Base-by-base conservation (phyloP, 2,329 filamentous ascomycete species). In the Beauveria bassiana region DNA sequence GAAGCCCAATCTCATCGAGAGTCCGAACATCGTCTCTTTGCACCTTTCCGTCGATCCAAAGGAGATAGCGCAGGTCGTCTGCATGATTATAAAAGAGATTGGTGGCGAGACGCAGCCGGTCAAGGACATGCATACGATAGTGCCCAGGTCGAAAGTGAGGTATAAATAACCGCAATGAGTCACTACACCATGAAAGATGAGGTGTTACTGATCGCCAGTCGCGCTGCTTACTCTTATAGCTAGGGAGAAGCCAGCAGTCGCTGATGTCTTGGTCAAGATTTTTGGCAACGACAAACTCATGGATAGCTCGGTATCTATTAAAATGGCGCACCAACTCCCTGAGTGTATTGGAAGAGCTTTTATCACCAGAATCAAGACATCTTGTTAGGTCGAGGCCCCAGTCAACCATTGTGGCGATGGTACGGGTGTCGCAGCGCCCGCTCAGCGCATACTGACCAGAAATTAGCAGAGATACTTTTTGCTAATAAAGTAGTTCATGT, bases 31-130 rank as follows among this genome's bases (percentile, higher is more conserved):
- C 52, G 1, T 54, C 24, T 12, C 4, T n/a, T 4, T 43, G 34
- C 7, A 43, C 38, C 34, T 54, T 43, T n/a, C 38, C 52, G 9
- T 54, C 52, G 1, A 2, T 9, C 52, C 52, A 54, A 7, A 54
- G 22, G 12, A 54, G 2, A 24, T 43, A 43, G 3, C 52, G 52
- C 20, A 54, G 34, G 4, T 2, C 3, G 3, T 52, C n/a, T 1
- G 49, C 49, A 6, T 28, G 12, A 0, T 0, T 0, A 7, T 3
- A 8, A 0, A 16, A 9, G n/a, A 20, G 7, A n/a, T 22, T 22
- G 20, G 20, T 16, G 16, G 5, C 5, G 20, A 43, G n/a, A 26
- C 12, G 34, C 24, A 54, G 34, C 38, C 51, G 34, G 9, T 54
- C 52, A 1, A 10, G 14, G 24, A 18, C 22, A 2, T 38, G 52